phyloP scores from a whole-genome alignment of 257 asterid species.

The Sherardia arvensis region DNA sequence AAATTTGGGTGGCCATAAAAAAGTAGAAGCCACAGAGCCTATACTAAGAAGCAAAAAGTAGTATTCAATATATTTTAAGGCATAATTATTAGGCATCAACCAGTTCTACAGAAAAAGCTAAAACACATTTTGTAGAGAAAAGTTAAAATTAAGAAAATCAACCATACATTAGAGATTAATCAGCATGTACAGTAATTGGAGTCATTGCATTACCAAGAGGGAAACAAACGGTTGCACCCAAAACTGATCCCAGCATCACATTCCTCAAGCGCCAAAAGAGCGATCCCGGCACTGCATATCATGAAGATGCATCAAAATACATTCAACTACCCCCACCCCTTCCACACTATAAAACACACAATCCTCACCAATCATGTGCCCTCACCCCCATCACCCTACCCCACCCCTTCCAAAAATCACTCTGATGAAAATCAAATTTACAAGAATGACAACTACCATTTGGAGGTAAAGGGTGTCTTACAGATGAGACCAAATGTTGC shows the following conservation, averaged over 20 bases:
- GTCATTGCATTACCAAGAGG: constrained; percentile 60
- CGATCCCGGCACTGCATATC: constrained; percentile 81
- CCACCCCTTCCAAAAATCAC: background rate
- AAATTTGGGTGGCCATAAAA: too few species aligned
- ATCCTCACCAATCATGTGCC: too few species aligned
- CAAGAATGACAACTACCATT: background rate
- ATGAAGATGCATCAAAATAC: constrained; percentile 6
- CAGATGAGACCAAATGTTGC: constrained; percentile 83
- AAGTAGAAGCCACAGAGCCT: background rate
- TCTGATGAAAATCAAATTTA: background rate
- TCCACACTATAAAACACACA: too few species aligned
- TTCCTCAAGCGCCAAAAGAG: constrained; percentile 81
- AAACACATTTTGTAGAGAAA: background rate
- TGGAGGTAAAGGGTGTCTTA: constrained; percentile 26
- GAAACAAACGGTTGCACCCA: constrained; percentile 88
- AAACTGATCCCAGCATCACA: constrained; percentile 74
- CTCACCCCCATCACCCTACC: background rate
- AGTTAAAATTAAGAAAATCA: background rate
- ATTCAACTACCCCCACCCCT: too few species aligned
- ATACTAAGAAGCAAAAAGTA: background rate
- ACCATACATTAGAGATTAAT: background rate
- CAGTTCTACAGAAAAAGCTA: background rate
- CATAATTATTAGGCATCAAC: too few species aligned
- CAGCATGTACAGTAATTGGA: background rate
- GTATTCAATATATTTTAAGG: too few species aligned